A percentile compares a stretch with the other conserved stretches of the same genome.
Evolutionary conservation across 805 yeast genomes (phyloP).

Genomic region (Blastobotrys terrestris): DNA sequence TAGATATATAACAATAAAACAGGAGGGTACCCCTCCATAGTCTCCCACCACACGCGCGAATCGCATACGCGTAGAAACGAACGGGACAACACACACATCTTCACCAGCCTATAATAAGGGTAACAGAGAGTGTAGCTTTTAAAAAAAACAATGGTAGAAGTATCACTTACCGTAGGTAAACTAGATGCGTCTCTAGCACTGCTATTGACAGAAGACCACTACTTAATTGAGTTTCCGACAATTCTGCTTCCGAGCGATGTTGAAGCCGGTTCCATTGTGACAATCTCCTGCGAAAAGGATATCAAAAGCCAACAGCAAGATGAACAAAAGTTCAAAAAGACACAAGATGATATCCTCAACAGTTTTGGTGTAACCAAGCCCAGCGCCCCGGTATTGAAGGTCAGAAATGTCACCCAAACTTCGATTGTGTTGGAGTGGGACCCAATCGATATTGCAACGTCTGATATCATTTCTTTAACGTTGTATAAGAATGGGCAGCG

Average conservation of each 20-base stretch:
- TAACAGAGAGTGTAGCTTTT: too few relatives aligned
- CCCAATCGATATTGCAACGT: conserved; percentile 71
- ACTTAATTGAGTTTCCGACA: conserved; percentile 94
- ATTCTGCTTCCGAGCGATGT: conserved; percentile 85
- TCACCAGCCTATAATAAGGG: too few relatives aligned
- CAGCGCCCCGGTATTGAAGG: conserved; percentile 56
- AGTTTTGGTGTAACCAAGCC: conserved; percentile 74
- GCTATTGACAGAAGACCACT: conserved; percentile 84
- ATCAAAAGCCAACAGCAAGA: conserved; percentile 57
- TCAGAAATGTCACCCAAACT: conserved; percentile 84
- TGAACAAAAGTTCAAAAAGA: conserved; percentile 46
- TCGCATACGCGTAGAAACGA: too few relatives aligned
- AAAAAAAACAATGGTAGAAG: conserved; percentile 60
- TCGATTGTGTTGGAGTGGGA: conserved; percentile 96
- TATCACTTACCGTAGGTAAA: conserved; percentile 90
- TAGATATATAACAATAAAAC: too few relatives aligned
- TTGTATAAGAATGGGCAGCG: conserved; percentile 64
- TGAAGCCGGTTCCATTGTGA: conserved; percentile 85
- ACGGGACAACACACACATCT: too few relatives aligned
- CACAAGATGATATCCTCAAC: conserved; percentile 68
- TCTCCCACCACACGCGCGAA: too few relatives aligned
- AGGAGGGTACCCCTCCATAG: too few relatives aligned
- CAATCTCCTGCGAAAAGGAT: conserved; percentile 78
- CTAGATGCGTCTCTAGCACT: conserved; percentile 92
- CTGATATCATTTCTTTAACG: conserved; percentile 67